These are phyloP conservation scores for Albophoma yamanashiensis DNA, from an alignment of 2,329 filamentous ascomycete species.

Conservation along the genomic window DNA sequence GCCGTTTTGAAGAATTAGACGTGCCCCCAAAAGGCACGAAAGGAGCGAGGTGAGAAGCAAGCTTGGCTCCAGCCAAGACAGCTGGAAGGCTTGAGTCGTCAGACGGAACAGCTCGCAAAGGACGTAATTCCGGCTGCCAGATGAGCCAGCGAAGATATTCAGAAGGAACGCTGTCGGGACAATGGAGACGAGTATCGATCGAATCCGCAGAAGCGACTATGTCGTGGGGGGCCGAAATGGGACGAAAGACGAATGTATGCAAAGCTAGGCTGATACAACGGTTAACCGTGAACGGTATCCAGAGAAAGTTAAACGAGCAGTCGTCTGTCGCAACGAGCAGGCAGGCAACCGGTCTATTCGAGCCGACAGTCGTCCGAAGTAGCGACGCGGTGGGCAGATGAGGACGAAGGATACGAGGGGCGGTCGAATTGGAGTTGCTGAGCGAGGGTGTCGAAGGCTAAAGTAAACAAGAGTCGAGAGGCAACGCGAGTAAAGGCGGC, in stretches of 20 bases:
- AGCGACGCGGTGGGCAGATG: constrained; percentile 1
- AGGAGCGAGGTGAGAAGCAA: constrained; percentile 8
- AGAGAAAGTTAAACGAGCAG: neutral
- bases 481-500: constrained; percentile 9
- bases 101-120: neutral
- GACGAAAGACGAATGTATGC: constrained; percentile 5
- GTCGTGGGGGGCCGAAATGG: neutral
- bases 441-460: constrained; percentile 6
- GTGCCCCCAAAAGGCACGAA: constrained; percentile 42
- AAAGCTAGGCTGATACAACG: constrained; percentile 4
- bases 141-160: neutral
- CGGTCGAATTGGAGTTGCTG: constrained; percentile 4
- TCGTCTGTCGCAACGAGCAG: neutral
- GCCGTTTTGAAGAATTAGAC: constrained; percentile 65
- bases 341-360: constrained; percentile 1
- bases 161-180: neutral
- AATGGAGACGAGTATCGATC: neutral
- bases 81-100: neutral
- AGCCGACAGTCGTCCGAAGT: constrained; percentile 3
- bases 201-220: neutral
- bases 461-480: constrained; percentile 4
- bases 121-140: neutral
- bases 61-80: neutral
- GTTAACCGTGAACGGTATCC: neutral
- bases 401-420: neutral